Evolutionary conservation across 2,329 filamentous ascomycete genomes (phyloP).

Genomic region (Aspergillus melleus): DNA sequence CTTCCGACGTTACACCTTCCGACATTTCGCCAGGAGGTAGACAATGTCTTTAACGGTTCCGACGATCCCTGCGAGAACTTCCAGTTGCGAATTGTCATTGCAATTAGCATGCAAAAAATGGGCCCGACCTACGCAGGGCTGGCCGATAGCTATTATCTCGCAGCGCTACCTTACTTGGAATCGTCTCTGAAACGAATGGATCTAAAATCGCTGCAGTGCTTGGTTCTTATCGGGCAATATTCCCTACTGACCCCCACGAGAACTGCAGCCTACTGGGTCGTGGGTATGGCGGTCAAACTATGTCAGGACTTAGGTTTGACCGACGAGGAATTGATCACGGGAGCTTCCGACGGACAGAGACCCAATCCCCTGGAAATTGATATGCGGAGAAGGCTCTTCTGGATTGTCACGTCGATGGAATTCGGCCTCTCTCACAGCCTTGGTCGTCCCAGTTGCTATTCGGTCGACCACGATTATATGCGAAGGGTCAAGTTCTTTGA

Average conservation of each 20-base stretch:
- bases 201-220: slow-evolving; percentile 83
- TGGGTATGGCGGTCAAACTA: slow-evolving; percentile 82
- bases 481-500: slow-evolving; percentile 79
- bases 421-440: slow-evolving; percentile 83
- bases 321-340: slow-evolving; percentile 82
- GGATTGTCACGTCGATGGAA: slow-evolving; percentile 87
- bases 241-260: slow-evolving; percentile 88
- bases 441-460: slow-evolving; percentile 82
- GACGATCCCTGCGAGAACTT: slow-evolving; percentile 83
- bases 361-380: slow-evolving; percentile 77
- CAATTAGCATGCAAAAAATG: slow-evolving; percentile 91
- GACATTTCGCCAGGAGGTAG: slow-evolving; percentile 71
- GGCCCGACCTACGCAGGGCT: slow-evolving; percentile 87
- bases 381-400: slow-evolving; percentile 83
- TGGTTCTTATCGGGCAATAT: slow-evolving; percentile 84
- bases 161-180: slow-evolving; percentile 82
- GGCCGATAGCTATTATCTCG: slow-evolving; percentile 91
- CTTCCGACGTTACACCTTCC: slow-evolving; percentile 85
- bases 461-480: slow-evolving; percentile 76
- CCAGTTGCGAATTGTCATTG: slow-evolving; percentile 84
- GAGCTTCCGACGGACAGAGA: slow-evolving; percentile 58
- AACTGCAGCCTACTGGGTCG: slow-evolving; percentile 89
- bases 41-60: slow-evolving; percentile 76
- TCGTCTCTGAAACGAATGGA: slow-evolving; percentile 84
- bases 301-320: slow-evolving; percentile 85